Base-by-base conservation (phyloP, 2,329 filamentous ascomycete species). In the Hymenoscyphus occultus region DNA sequence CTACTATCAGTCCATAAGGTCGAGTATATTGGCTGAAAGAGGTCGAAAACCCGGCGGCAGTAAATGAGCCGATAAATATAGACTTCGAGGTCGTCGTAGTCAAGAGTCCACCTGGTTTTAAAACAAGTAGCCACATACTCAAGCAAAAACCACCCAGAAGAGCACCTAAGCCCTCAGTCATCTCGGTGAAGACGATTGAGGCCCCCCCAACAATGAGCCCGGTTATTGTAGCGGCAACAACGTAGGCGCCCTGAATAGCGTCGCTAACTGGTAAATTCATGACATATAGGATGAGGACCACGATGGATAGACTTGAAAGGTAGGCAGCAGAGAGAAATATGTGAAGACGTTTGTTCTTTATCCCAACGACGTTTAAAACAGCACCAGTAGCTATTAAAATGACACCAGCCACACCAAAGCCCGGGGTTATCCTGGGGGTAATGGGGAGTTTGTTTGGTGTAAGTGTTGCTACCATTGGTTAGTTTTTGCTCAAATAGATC, bases 211-310 rank as follows among this genome's bases (percentile, higher is more conserved):
- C 83, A 28, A 92, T 81, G 5, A 87, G 74, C 1, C 93, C 92
- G 0, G 92, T 89, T 68, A 92, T 78, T 42, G 91, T 83, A 2
- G 84, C 85, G 2, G 92, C 93, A 6, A 93, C 90, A 42, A 98
- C 85, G 76, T 95, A 97, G 39, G 87, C 94, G 32, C 92, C 94
- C 77, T 97, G 92, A 2, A 95, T 80, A 0, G 86, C 90, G 75
- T 90, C 80, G 65, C 83, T 86, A 48, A 96, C 84, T 0, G 93
- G 92, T 0, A 88, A 84, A 63, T 83, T 89, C 90, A 96, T 95
- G 48, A 97, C 89, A 75, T 97, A 97, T 56, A 96, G 77, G 63
- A 97, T 92, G 28, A 98, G 81, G 2, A 97, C 90, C 0, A 90
- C 86, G 13, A 95, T 88, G 16, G 90, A 87, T 42, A 97, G 79